Percentiles rank a stretch among this genome's conserved stretches.
These are phyloP conservation scores for Phytophthora tubulina DNA, from an alignment of 352 stramenopile species.

Conservation along the genomic window DNA sequence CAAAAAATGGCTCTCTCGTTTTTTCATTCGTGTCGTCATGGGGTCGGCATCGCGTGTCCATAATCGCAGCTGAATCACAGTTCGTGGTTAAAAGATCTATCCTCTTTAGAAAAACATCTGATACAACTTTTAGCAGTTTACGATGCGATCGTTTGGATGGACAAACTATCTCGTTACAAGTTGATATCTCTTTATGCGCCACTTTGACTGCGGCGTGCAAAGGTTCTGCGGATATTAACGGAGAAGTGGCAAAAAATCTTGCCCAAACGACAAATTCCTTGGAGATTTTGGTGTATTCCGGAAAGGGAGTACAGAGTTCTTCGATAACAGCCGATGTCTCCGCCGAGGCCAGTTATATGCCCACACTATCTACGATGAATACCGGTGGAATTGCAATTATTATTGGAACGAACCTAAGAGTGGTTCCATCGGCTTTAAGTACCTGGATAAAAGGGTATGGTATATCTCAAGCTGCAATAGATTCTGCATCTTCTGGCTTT, in stretches of 20 bases:
- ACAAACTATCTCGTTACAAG: constrained; percentile 44
- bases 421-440: constrained; percentile 21
- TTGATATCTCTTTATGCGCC: constrained; percentile 47
- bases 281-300: constrained; percentile 37
- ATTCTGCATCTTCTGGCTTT: constrained; percentile 37
- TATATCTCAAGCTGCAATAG: constrained; percentile 20
- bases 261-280: constrained; percentile 24
- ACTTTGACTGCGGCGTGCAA: constrained; percentile 27
- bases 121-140: constrained; percentile 39
- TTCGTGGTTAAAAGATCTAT: constrained; percentile 51
- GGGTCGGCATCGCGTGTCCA: constrained; percentile 47
- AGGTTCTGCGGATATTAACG: constrained; percentile 19
- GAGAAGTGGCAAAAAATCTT: constrained; percentile 20
- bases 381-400: constrained; percentile 27
- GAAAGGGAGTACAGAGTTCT: constrained; percentile 1
- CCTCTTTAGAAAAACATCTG: constrained; percentile 49
- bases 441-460: constrained; percentile 28
- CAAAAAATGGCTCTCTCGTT: constrained; percentile 35
- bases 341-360: constrained; percentile 26
- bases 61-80: constrained; percentile 59
- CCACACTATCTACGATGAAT: constrained; percentile 12
- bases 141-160: constrained; percentile 65
- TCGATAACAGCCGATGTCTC: constrained; percentile 10
- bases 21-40: constrained; percentile 53
- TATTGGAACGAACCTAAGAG: constrained; percentile 13